Conservation (phyloP, 257 asterid species). For the Gentiana straminea region DNA sequence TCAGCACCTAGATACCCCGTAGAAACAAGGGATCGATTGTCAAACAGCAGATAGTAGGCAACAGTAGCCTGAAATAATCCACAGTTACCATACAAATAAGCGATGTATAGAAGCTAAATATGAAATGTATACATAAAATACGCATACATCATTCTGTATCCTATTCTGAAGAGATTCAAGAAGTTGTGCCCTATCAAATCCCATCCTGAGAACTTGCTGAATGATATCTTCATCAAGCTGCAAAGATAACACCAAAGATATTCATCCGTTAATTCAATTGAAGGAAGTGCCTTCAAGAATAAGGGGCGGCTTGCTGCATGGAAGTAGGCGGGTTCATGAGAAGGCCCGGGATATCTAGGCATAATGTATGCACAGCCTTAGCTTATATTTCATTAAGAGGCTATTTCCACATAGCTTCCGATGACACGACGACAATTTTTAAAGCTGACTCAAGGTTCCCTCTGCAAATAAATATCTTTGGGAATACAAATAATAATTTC, state of each 20-base stretch:
- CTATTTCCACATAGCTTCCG: no score
- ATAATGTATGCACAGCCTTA: no score
- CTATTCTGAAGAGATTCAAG: slow-evolving; percentile 72
- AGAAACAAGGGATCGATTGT: slow-evolving; percentile 55
- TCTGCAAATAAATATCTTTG: no score
- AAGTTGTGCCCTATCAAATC: slow-evolving; percentile 59
- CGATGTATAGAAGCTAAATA: slow-evolving; percentile 10
- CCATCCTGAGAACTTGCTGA: slow-evolving; percentile 70
- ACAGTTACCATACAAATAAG: slow-evolving; percentile 10
- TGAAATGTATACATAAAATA: slow-evolving; percentile 7
- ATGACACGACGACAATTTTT: no score
- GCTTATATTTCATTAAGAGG: no score
- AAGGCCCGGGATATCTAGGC: no score
- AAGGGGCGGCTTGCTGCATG: background rate
- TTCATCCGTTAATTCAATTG: background rate
- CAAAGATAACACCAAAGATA: slow-evolving; percentile 19
- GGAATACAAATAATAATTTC: no score
- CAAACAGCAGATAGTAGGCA: slow-evolving; percentile 75
- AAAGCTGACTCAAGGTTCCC: no score
- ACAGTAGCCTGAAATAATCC: slow-evolving; percentile 66
- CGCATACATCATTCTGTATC: slow-evolving; percentile 72
- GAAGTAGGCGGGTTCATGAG: no score
- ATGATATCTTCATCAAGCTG: slow-evolving; percentile 87
- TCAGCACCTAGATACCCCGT: slow-evolving; percentile 77
- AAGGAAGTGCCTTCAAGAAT: background rate